These are phyloP conservation scores for Metschnikowia orientalis DNA, from an alignment of 805 yeast species.

Conservation along the genomic window DNA sequence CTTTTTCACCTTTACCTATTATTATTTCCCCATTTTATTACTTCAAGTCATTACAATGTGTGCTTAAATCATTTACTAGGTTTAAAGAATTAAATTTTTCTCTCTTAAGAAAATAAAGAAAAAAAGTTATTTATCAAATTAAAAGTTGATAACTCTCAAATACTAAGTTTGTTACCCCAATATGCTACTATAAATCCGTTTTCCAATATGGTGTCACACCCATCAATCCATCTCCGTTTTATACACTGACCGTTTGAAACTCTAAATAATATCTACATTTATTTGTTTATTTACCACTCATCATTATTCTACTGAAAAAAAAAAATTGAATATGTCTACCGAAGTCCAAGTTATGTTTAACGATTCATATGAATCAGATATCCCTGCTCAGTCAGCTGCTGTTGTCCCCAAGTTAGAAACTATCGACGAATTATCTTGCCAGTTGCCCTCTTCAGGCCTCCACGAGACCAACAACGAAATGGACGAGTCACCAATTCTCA, in stretches of 20 bases:
- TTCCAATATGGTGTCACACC: constrained; percentile 34
- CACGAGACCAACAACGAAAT: constrained; percentile 13
- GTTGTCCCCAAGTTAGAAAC: constrained; percentile 18
- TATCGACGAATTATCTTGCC: constrained; percentile 24
- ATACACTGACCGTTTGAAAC: constrained; percentile 24
- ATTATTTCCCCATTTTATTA: constrained; percentile 9
- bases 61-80: constrained; percentile 29
- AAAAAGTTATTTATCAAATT: constrained; percentile 18
- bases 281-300: not conserved
- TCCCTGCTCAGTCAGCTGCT: constrained; percentile 11
- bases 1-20: constrained; percentile 12
- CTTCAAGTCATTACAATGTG: constrained; percentile 26
- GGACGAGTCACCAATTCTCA: constrained; percentile 43
- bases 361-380: constrained; percentile 15
- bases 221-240: constrained; percentile 23
- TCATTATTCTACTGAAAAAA: constrained; percentile 16
- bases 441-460: constrained; percentile 21
- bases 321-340: constrained; percentile 15
- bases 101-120: constrained; percentile 17
- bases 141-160: constrained; percentile 24
- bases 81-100: constrained; percentile 19
- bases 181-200: constrained; percentile 32
- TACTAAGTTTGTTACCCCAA: constrained; percentile 18
- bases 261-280: constrained; percentile 17
- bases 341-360: constrained; percentile 15